phyloP scores from a whole-genome alignment of 2,329 filamentous ascomycete species.

The Coleophoma crateriformis region DNA sequence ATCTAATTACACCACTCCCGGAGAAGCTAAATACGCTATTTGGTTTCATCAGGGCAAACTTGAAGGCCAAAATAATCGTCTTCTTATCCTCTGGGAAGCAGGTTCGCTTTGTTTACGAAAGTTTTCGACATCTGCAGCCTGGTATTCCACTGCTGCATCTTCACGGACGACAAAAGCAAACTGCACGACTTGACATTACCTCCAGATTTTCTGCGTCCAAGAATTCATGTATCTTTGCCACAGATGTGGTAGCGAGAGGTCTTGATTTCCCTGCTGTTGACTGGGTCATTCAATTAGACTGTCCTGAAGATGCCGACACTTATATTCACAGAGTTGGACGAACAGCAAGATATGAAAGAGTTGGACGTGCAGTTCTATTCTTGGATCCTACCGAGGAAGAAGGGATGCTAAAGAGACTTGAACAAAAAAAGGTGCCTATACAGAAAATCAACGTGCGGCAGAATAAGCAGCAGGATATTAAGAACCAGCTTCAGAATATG shows the following conservation, averaged over 20 bases:
- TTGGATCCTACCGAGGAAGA: slow-evolving; percentile 87
- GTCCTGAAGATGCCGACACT: slow-evolving; percentile 92
- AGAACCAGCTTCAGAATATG: slow-evolving; percentile 83
- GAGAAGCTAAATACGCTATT: slow-evolving; percentile 91
- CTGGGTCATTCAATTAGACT: slow-evolving; percentile 98
- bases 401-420: slow-evolving; percentile 81
- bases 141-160: slow-evolving; percentile 91
- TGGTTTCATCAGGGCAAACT: slow-evolving; percentile 84
- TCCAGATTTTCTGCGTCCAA: slow-evolving; percentile 76
- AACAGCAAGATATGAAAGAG: slow-evolving; percentile 87
- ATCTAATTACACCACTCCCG: slow-evolving; percentile 76
- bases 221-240: slow-evolving; percentile 85
- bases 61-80: slow-evolving; percentile 92
- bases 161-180: slow-evolving; percentile 90
- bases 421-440: slow-evolving; percentile 86
- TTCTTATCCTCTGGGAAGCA: slow-evolving; percentile 96
- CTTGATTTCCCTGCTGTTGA: slow-evolving; percentile 96
- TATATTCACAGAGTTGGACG: slow-evolving; percentile 96
- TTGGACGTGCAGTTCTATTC: slow-evolving; percentile 84
- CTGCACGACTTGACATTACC: slow-evolving; percentile 82
- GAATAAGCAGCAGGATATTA: slow-evolving; percentile 84
- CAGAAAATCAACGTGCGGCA: slow-evolving; percentile 80
- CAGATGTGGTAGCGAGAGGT: slow-evolving; percentile 89
- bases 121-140: slow-evolving; percentile 86
- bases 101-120: slow-evolving; percentile 92